phyloP scores from a whole-genome alignment of 1,284 basidiomycete genomes.

The Thelephora terrestris region DNA sequence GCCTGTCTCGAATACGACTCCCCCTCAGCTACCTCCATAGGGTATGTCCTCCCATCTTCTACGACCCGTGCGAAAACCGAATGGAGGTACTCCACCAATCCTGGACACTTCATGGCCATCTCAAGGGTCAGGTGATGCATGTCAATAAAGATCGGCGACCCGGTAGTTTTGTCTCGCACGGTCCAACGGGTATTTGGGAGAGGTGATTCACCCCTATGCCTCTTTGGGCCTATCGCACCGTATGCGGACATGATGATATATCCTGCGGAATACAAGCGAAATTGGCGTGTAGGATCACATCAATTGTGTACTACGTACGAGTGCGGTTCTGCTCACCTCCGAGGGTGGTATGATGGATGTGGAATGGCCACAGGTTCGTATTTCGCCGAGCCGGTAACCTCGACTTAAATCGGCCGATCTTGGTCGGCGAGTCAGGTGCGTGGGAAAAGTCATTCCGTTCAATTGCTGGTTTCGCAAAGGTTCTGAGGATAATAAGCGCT shows the following conservation, averaged over 20 bases:
- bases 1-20: slow-evolving; percentile 38
- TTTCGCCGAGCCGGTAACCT: too few relatives aligned
- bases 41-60: slow-evolving; percentile 72
- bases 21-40: slow-evolving; percentile 47
- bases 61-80: slow-evolving; percentile 64
- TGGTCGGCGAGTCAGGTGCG: too few relatives aligned
- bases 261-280: too few relatives aligned
- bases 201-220: neutral
- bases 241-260: slow-evolving; percentile 21
- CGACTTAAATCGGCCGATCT: too few relatives aligned
- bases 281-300: too few relatives aligned
- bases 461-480: too few relatives aligned
- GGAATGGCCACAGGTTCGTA: too few relatives aligned
- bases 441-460: too few relatives aligned
- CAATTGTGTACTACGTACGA: too few relatives aligned
- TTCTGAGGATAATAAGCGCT: too few relatives aligned
- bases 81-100: slow-evolving; percentile 54
- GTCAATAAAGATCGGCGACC: slow-evolving; percentile 22
- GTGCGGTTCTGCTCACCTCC: too few relatives aligned
- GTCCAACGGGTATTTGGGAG: slow-evolving; percentile 21
- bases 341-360: too few relatives aligned
- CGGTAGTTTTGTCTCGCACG: slow-evolving; percentile 1
- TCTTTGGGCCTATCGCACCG: slow-evolving; percentile 16
- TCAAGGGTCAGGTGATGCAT: slow-evolving; percentile 57
- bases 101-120: slow-evolving; percentile 31